phyloP scores from a whole-genome alignment of 1,139 yeast species.

The Lodderomyces metapsilosis region DNA sequence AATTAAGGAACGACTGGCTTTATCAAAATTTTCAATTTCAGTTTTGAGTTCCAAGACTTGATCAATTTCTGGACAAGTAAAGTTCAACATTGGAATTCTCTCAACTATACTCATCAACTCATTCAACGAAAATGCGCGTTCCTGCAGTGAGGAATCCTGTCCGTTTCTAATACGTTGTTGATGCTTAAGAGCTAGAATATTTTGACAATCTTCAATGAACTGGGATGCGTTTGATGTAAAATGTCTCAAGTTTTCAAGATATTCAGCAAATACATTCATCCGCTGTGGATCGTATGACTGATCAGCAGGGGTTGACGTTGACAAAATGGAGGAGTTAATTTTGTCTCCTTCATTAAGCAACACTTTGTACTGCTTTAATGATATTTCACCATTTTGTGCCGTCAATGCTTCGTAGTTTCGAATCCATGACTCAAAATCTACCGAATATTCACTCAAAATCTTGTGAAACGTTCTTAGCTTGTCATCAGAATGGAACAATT shows the following conservation, averaged over 20 bases:
- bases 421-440: slow-evolving; percentile 55
- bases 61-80: slow-evolving; percentile 59
- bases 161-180: slow-evolving; percentile 47
- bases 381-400: slow-evolving; percentile 41
- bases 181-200: slow-evolving; percentile 48
- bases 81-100: slow-evolving; percentile 49
- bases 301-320: slow-evolving; percentile 12
- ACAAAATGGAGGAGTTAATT: slow-evolving; percentile 34
- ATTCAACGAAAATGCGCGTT: slow-evolving; percentile 9
- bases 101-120: slow-evolving; percentile 36
- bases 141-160: slow-evolving; percentile 9
- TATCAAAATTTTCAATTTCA: slow-evolving; percentile 56
- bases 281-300: slow-evolving; percentile 13
- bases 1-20: slow-evolving; percentile 42
- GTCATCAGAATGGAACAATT: slow-evolving; percentile 52
- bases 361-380: slow-evolving; percentile 44
- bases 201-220: slow-evolving; percentile 60
- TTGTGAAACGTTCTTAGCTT: slow-evolving; percentile 38
- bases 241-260: slow-evolving; percentile 35
- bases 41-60: slow-evolving; percentile 52
- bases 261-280: slow-evolving; percentile 18
- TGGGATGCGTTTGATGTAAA: slow-evolving; percentile 46
- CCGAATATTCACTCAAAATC: slow-evolving; percentile 35
- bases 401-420: slow-evolving; percentile 42
- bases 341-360: slow-evolving; percentile 58